Evolutionary conservation across 176 grass and related monocot genomes (phyloP).

Genomic region (Saccharum officinarum): DNA sequence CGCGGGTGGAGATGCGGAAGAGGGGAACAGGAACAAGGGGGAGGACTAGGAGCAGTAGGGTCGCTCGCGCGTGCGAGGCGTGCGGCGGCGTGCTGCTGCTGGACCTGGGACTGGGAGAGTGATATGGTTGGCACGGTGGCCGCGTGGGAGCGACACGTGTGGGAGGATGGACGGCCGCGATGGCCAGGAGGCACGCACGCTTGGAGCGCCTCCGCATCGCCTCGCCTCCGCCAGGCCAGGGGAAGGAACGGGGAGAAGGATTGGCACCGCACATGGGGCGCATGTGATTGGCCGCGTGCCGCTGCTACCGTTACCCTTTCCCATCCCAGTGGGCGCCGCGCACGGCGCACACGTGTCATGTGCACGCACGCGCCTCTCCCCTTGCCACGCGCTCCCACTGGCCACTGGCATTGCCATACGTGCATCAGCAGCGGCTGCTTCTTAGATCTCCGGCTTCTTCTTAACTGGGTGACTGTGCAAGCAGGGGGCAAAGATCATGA

Average conservation of each 20-base stretch:
- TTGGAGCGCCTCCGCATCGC: neutral
- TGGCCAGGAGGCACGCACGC: slow-evolving; percentile 27
- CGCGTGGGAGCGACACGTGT: slow-evolving; percentile 50
- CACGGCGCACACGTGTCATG: neutral
- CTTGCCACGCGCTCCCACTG: neutral
- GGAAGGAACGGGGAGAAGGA: neutral
- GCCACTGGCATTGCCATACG: neutral
- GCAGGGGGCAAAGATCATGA: too few species aligned
- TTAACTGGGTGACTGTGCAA: neutral
- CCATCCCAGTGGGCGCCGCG: neutral
- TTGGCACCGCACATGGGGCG: slow-evolving; percentile 31
- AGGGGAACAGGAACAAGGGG: neutral
- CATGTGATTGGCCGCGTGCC: slow-evolving; percentile 25
- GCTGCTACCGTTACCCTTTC: neutral
- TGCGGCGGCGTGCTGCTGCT: slow-evolving; percentile 24
- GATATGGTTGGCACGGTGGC: slow-evolving; percentile 61
- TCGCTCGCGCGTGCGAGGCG: slow-evolving; percentile 51
- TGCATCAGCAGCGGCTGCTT: neutral
- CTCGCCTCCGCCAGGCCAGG: neutral
- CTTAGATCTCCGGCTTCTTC: neutral
- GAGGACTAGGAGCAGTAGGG: slow-evolving; percentile 25
- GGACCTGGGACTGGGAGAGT: neutral
- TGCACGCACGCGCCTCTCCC: neutral
- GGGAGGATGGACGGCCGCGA: slow-evolving; percentile 33
- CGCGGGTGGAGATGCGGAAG: neutral